Conservation (phyloP, 179 eudicot genomes). For the Sideroxylon spinosum region DNA sequence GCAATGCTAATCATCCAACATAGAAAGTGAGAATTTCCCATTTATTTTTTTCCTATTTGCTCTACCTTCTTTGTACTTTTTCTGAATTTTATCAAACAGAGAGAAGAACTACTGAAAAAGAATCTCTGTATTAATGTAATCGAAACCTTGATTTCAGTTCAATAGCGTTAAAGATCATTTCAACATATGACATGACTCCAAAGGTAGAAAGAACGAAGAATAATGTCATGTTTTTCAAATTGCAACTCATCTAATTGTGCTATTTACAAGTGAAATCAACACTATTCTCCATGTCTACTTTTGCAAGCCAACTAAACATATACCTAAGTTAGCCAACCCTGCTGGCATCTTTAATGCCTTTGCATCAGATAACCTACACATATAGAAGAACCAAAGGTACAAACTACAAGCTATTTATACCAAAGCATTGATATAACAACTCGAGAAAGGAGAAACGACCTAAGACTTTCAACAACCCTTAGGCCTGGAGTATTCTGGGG, state of each 20-base stretch:
- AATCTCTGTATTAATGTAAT: background rate
- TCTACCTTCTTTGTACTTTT: background rate
- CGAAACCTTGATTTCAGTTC: background rate
- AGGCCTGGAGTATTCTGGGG: conserved; percentile 70
- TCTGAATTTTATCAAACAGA: background rate
- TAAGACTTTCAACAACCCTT: conserved; percentile 42
- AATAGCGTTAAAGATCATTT: background rate
- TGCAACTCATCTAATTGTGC: background rate
- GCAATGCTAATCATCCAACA: too few relatives aligned
- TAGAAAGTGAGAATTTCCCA: too few relatives aligned
- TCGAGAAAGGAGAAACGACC: background rate
- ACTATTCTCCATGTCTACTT: background rate
- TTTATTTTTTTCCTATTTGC: too few relatives aligned
- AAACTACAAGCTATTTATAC: background rate
- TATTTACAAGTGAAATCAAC: conserved; percentile 15
- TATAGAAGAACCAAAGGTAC: background rate
- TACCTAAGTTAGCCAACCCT: background rate
- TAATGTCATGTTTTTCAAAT: background rate
- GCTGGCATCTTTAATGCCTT: conserved; percentile 3
- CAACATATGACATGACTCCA: background rate
- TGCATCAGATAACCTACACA: background rate
- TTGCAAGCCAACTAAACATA: background rate
- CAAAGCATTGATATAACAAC: background rate
- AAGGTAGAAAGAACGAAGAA: conserved; percentile 2
- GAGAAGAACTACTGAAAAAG: background rate